Base-by-base conservation (phyloP, 176 grass and related monocot species). In the Typha latifolia region DNA sequence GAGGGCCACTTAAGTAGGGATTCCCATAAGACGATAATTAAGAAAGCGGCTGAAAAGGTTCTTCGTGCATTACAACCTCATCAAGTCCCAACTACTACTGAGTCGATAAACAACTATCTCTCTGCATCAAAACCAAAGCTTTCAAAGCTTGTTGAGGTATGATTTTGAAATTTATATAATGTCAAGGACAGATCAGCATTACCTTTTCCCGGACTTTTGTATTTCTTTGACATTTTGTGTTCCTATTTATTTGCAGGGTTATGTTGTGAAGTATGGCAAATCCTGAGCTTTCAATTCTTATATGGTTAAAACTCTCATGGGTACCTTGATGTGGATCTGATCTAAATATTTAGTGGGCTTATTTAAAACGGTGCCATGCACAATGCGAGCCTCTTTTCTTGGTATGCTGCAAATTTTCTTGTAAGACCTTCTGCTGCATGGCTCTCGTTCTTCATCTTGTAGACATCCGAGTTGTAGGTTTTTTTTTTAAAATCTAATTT, bases 1-100 rank as follows among this genome's bases (percentile, higher is more conserved):
- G 81, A 87, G 59, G 88, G 88, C 34, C 68, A 62, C 70, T 63
- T 84, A 68, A 91, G 61, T 79, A 91, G 84, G 77, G 83, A 87
- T 77, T 66, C 81, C 74, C 71, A 87, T 70, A 91, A 77, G 53
- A 63, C 64, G 52, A 74, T 91, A 26, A 81, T 87, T 57, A 91
- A 84, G 62, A 91, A 91, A 69, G 70, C 71, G 11, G 72, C 81
- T 32, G 81, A 91, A 19, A 91, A 91, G 72, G 59, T 91, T 68
- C 34, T 86, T 56, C 26, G 21, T 75, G 67, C 81, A 16, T 26
- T 91, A 61, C 71, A 79, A 66, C 77, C 75, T 62, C 67, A 81
- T 83, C 78, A 87, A 67, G 61, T 81, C 48, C 88, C 81, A 59
- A 62, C 51, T 73, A 73, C 63, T 48, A 23, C 67, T 66, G 81